Conservation (phyloP, 2,329 filamentous ascomycete species). For the Xylaria arbuscula region DNA sequence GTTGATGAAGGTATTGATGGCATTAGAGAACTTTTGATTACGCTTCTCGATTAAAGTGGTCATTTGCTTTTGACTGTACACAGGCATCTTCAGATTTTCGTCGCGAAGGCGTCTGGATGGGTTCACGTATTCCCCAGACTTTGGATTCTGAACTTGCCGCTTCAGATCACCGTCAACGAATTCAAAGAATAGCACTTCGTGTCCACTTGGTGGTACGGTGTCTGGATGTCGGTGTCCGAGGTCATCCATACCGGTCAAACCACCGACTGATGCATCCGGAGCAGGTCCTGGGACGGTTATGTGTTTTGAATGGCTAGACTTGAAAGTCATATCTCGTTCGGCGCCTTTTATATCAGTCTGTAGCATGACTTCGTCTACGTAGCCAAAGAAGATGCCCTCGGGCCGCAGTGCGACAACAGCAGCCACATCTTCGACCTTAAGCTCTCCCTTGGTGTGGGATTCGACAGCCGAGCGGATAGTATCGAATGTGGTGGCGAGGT, state of each 20-base stretch:
- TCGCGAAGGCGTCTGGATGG: conserved; percentile 75
- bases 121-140: conserved; percentile 77
- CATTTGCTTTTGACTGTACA: conserved; percentile 94
- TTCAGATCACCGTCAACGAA: conserved; percentile 93
- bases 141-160: conserved; percentile 76
- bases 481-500: conserved; percentile 90
- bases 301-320: conserved; percentile 64
- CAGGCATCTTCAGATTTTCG: conserved; percentile 89
- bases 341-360: conserved; percentile 81
- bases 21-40: conserved; percentile 82
- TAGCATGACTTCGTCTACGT: conserved; percentile 85
- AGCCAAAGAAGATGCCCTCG: conserved; percentile 81
- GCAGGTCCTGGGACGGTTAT: conserved; percentile 62
- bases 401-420: conserved; percentile 83
- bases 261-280: conserved; percentile 67
- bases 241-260: conserved; percentile 62
- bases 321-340: conserved; percentile 72
- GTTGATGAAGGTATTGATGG: conserved; percentile 81
- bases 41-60: conserved; percentile 87
- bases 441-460: conserved; percentile 76
- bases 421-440: conserved; percentile 83
- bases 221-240: conserved; percentile 52
- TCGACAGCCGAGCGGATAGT: conserved; percentile 88
- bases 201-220: conserved; percentile 53
- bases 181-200: conserved; percentile 87